Base-by-base conservation (phyloP, 2,329 filamentous ascomycete species). In the Hypoxylon sp. region DNA sequence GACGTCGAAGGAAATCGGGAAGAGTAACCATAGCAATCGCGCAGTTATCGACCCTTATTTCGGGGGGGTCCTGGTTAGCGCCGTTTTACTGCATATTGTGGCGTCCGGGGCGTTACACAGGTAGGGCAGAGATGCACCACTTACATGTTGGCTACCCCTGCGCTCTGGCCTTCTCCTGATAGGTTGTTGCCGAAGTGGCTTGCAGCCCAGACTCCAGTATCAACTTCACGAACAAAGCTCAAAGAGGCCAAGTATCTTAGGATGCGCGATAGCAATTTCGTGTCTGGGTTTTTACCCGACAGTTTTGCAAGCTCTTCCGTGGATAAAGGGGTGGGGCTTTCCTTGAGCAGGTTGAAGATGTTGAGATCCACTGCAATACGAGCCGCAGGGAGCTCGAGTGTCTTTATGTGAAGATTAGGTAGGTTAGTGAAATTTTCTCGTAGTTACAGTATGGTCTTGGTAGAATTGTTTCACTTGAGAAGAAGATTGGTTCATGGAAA, bases 171-270 rank as follows among this genome's bases (percentile, higher is more conserved):
- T 13, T 48, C 25, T 34, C 63, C 68, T 45, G 60, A 65, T 57
- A 71, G 65, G 57, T 71, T 68, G 9, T 64, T 64, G 1, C 65
- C 68, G 11, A 63, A 52, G 43, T 60, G 63, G 34, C 65, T 71
- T 57, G 68, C 59, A 49, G 65, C 23, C 68, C 68, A 71, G 10
- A 62, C n/a, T 3, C 49, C 68, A 14, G 49, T 55, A 11, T 49
- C 60, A 6, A 64, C 65, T 45, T 71, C 68, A 51, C 53, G 63
- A 3, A 71, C 34, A 10, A 71, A 59, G 11, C 65, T 43, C 2
- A 64, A 11, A 1, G 68, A 68, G 5, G 68, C 68, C 14, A 71
- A 48, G 11, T 68, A 71, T 56, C 63, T 55, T 7, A 71, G 19
- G 25, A 71, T 45, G 2, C 68, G 65, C 14, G 65, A 48, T 7